Conservation (phyloP, 208 protist species). For the Trypanosoma rangeli region DNA sequence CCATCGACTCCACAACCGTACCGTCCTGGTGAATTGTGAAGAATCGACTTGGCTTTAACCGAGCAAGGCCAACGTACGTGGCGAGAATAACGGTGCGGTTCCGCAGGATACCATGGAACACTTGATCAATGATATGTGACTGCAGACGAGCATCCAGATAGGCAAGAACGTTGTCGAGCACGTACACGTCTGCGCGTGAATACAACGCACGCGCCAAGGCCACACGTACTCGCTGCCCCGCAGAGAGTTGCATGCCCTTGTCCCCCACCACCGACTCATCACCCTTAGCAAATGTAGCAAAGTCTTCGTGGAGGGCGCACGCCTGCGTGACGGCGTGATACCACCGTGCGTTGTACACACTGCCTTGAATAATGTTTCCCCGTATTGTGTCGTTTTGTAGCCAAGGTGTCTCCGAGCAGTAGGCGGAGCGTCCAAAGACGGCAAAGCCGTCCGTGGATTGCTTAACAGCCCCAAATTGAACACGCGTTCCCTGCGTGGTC, state of each 20-base stretch:
- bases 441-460: conserved; percentile 47
- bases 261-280: conserved; percentile 92
- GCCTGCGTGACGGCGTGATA: conserved; percentile 65
- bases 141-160: conserved; percentile 94
- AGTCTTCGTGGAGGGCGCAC: conserved; percentile 80
- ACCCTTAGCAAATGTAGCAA: conserved; percentile 68
- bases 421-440: conserved; percentile 64
- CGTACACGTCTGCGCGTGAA: conserved; percentile 75
- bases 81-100: conserved; percentile 81
- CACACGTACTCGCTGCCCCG: conserved; percentile 89
- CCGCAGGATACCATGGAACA: conserved; percentile 50
- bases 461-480: background rate
- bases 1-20: conserved; percentile 6
- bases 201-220: conserved; percentile 88
- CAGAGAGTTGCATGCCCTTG: conserved; percentile 87
- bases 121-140: conserved; percentile 61
- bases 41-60: conserved; percentile 53
- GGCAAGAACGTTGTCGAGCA: conserved; percentile 93
- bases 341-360: conserved; percentile 46
- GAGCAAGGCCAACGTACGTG: conserved; percentile 57
- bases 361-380: conserved; percentile 93
- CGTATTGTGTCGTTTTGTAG: conserved; percentile 89
- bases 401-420: conserved; percentile 90
- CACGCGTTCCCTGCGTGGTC: conserved; percentile 24
- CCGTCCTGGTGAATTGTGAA: conserved; percentile 43